phyloP scores from a whole-genome alignment of 768 basidiomycete species.

The Coprinopsis marcescibilis region DNA sequence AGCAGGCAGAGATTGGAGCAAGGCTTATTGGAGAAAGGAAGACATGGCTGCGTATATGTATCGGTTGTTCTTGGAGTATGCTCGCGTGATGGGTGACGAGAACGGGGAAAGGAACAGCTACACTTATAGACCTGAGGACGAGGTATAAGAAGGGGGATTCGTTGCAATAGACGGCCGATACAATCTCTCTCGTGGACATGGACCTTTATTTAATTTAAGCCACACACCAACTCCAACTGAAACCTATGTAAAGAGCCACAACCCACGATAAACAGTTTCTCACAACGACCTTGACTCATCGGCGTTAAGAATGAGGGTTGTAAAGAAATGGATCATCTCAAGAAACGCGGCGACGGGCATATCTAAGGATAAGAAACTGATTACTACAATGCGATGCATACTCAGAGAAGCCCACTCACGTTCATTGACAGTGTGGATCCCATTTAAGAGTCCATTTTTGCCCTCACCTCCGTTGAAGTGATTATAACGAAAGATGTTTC shows the following conservation, averaged over 20 bases:
- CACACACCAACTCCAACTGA: too few relatives aligned
- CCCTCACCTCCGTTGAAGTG: slow-evolving; percentile 34
- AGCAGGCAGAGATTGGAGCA: slow-evolving; percentile 46
- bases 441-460: slow-evolving; percentile 25
- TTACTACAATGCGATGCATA: slow-evolving; percentile 1
- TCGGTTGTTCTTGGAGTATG: slow-evolving; percentile 20
- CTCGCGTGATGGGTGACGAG: slow-evolving; percentile 11
- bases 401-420: slow-evolving; percentile 30
- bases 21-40: slow-evolving; percentile 42
- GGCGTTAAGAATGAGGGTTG: slow-evolving; percentile 57
- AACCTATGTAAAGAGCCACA: too few relatives aligned
- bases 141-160: not conserved
- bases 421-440: slow-evolving; percentile 72
- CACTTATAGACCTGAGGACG: not conserved
- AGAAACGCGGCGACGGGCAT: slow-evolving; percentile 46
- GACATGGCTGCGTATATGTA: slow-evolving; percentile 50
- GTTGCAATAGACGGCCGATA: too few relatives aligned
- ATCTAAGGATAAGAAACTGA: slow-evolving; percentile 28
- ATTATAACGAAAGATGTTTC: slow-evolving; percentile 66
- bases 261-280: too few relatives aligned
- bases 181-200: too few relatives aligned
- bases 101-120: not conserved
- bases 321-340: slow-evolving; percentile 63
- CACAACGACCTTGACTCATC: slow-evolving; percentile 43
- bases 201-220: too few relatives aligned